Base-by-base conservation (phyloP, 2,329 filamentous ascomycete species). In the Fusarium duplospermum region DNA sequence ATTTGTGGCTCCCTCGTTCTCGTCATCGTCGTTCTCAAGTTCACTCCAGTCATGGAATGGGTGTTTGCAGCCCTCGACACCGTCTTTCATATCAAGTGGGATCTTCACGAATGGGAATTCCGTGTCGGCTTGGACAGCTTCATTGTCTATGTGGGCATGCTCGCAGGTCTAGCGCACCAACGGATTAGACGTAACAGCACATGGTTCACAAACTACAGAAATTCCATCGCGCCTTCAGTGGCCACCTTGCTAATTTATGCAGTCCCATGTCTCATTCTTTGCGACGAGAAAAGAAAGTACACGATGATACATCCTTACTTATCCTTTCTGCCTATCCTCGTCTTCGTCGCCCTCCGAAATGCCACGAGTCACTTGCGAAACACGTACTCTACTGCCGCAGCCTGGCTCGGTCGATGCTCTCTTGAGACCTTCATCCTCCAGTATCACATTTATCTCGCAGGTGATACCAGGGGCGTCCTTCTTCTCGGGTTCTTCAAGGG, bases 391-490 rank as follows among this genome's bases (percentile, higher is more conserved):
- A 82, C 87, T 8, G 84, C 83, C 9, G 80, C 82, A 31, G 86
- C 88, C 1, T 88, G 85, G 82, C 79, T 92, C 4, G 90, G 91
- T 2, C 82, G 83, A 7, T 87, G 86, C 67, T 89, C 89, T 0
- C 84, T 91, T 1, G 90, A 92, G 79, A 87, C 89, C 1, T 91
- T 89, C 71, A 83, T 90, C 7, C 81, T 92, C 40, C 89, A 91
- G 72, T 87, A 87, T 77, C 91, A 93, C 77, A 84, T 91, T 62
- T 90, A 89, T 86, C 85, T 92, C 10, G 89, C 89, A 2, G 88
- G 86, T 4, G 89, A 92, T 74, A 87, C 88, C 3, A 87, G 85
- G 35, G 88, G 87, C 0, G 73, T 88, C 5, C 83, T 92, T 9
- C 71, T 80, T 8, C 47, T 80, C 13, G 78, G 77, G 16, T 31